Conservation (phyloP, 306 rosid genomes). For the Oemleria cerasiformis region DNA sequence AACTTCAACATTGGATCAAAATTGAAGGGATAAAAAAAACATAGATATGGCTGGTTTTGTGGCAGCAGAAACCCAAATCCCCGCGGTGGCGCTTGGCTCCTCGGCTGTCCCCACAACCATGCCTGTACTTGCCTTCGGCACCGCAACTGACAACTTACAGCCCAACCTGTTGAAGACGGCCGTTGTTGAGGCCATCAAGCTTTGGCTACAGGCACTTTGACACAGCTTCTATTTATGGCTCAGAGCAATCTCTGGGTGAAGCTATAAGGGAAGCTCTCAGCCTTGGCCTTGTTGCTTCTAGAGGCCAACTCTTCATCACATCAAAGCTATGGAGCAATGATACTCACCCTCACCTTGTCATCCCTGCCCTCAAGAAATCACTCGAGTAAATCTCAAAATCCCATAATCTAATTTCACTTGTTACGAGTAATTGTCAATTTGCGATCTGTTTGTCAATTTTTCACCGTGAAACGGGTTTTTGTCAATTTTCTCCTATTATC, state of each 20-base stretch:
- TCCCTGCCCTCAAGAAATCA: constrained; percentile 26
- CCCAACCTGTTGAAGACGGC: constrained; percentile 3
- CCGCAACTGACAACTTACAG: not conserved
- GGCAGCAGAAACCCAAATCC: not conserved
- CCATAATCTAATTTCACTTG: not conserved
- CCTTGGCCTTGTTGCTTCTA: constrained; percentile 17
- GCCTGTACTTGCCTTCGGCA: not conserved
- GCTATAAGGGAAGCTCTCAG: constrained; percentile 24
- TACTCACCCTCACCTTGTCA: constrained; percentile 20
- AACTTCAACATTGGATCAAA: not conserved
- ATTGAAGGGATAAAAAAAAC: too few relatives aligned
- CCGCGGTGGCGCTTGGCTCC: constrained; percentile 10
- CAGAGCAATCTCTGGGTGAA: constrained; percentile 28
- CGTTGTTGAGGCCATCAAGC: constrained; percentile 20
- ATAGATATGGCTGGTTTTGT: not conserved
- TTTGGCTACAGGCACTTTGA: constrained; percentile 34
- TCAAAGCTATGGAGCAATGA: constrained; percentile 26
- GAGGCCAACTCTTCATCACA: constrained; percentile 25
- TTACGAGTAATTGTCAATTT: too few relatives aligned
- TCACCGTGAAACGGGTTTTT: too few relatives aligned
- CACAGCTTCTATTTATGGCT: constrained; percentile 20
- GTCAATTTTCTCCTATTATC: too few relatives aligned
- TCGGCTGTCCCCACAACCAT: not conserved
- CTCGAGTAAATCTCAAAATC: not conserved
- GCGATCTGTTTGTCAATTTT: too few relatives aligned